Evolutionary conservation across 768 basidiomycete genomes (phyloP), one percentile per base, ranked within the genome.

Genomic region (Boletus fagicola): DNA sequence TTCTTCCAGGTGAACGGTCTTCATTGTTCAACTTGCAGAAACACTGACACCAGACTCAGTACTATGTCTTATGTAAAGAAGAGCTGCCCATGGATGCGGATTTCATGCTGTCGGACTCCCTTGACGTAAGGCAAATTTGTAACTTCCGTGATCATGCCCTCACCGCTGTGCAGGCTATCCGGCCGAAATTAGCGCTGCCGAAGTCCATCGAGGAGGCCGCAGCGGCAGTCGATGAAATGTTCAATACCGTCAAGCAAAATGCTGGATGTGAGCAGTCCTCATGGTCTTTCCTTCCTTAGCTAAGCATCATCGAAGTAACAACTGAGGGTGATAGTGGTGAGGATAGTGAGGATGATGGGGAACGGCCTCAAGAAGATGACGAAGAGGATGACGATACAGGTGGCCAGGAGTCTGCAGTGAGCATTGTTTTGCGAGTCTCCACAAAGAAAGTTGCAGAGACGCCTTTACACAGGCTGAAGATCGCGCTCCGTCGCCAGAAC

Each of bases 21-120:
- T 36, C n/a, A 26, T 12, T 38, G 15, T 58, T 20, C 12, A 42
- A 30, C 28, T 52, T 49, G 13, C 51, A 51, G 10, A 46, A 42
- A 49, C 30, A 49, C 51, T 59, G n/a, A 64, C 50, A 15, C 35
- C 42, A 30, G 38, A 38, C 22, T 49, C 58, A 87, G 84, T 87
- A 94, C 57, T 99, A 98, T 71, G 78, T 90, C 16, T 79, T 87
- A n/a, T 92, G 90, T 77, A 99, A 99, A 74, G 81, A 86, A 45
- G 78, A 85, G 24, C 71, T 95, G n/a, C 88, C 97, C 0, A 95
- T 98, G 94, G 97, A 99, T 60, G 89, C 97, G 12, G 95, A 97
- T 52, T 99, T 98, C 74, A 96, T 98, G 93, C 72, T 97, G 8
- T 85, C 86, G 0, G 97, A 99, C 71, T 97, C 96, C 1, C 73